Conservation (phyloP, 2,329 filamentous ascomycete genomes). For the Zarea fungicola region DNA sequence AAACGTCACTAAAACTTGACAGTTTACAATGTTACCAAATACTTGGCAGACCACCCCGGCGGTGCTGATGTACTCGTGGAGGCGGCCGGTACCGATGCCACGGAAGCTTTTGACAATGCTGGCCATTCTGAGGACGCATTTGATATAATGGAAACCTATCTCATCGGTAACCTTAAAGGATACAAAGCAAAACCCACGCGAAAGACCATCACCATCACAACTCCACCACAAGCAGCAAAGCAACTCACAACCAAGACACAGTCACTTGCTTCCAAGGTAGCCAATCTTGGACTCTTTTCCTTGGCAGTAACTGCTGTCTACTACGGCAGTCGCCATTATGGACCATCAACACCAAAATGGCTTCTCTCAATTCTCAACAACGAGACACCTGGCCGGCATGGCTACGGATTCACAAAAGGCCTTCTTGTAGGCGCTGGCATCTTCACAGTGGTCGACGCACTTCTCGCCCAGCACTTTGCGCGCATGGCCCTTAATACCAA, state of each 20-base stretch:
- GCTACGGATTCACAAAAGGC: conserved; percentile 32
- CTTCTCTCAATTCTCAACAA: conserved; percentile 9
- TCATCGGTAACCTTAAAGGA: conserved; percentile 34
- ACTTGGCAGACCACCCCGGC: conserved; percentile 59
- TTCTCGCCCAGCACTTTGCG: conserved; percentile 25
- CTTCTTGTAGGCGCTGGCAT: conserved; percentile 31
- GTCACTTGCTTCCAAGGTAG: conserved; percentile 7
- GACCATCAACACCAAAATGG: conserved; percentile 1
- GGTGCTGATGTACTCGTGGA: conserved; percentile 75
- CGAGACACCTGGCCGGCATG: conserved; percentile 14
- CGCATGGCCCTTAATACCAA: conserved; percentile 28
- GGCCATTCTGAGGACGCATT: conserved; percentile 66
- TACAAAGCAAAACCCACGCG: conserved; percentile 15
- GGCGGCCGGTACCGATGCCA: conserved; percentile 71
- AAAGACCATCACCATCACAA: neutral
- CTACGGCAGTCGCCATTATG: conserved; percentile 17
- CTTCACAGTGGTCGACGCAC: conserved; percentile 27
- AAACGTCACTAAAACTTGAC: neutral
- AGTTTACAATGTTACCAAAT: conserved; percentile 53
- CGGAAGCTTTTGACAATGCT: conserved; percentile 76
- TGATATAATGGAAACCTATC: conserved; percentile 36
- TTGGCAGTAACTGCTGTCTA: conserved; percentile 19
- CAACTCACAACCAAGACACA: neutral
- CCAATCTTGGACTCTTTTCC: conserved; percentile 18
- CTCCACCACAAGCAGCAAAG: neutral